A percentile compares a stretch with the other conserved stretches of the same genome.
These are phyloP conservation scores for Populus hybrid DNA, from an alignment of 441 rosid genomes.

Conservation along the genomic window DNA sequence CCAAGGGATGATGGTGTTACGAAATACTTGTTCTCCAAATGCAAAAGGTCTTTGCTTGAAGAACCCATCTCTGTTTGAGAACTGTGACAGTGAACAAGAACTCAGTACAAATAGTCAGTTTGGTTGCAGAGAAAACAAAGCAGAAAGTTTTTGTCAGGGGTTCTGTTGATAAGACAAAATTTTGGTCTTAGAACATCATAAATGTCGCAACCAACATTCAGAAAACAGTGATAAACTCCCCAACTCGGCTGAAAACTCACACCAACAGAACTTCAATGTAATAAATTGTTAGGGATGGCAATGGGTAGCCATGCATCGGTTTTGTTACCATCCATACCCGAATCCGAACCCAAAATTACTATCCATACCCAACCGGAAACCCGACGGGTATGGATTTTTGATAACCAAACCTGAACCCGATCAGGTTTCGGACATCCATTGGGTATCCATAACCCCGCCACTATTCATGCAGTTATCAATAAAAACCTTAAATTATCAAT, in stretches of 20 bases:
- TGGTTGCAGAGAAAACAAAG: neutral
- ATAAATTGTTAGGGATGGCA: too few relatives aligned
- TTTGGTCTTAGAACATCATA: neutral
- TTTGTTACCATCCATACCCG: too few relatives aligned
- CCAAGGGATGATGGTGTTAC: constrained; percentile 33
- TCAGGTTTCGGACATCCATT: too few relatives aligned
- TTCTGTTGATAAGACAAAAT: neutral
- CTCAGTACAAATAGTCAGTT: neutral
- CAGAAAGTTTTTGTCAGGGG: neutral
- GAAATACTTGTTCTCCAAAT: constrained; percentile 38
- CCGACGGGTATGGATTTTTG: too few relatives aligned
- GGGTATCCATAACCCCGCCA: too few relatives aligned
- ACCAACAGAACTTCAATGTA: neutral
- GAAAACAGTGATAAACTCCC: neutral
- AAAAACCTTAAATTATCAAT: too few relatives aligned
- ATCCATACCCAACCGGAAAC: too few relatives aligned
- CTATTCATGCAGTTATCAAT: too few relatives aligned
- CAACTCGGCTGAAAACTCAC: neutral
- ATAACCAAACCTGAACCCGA: too few relatives aligned
- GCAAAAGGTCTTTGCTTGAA: constrained; percentile 50
- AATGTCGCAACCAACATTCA: neutral
- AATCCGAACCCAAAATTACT: too few relatives aligned
- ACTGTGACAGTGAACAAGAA: neutral
- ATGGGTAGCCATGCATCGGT: too few relatives aligned
- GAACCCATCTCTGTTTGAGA: constrained; percentile 30